A percentile compares a stretch with the other conserved stretches of the same genome.
phyloP scores from a whole-genome alignment of 225 moss, liverwort and hornwort species.

The Polytrichum formosum region DNA sequence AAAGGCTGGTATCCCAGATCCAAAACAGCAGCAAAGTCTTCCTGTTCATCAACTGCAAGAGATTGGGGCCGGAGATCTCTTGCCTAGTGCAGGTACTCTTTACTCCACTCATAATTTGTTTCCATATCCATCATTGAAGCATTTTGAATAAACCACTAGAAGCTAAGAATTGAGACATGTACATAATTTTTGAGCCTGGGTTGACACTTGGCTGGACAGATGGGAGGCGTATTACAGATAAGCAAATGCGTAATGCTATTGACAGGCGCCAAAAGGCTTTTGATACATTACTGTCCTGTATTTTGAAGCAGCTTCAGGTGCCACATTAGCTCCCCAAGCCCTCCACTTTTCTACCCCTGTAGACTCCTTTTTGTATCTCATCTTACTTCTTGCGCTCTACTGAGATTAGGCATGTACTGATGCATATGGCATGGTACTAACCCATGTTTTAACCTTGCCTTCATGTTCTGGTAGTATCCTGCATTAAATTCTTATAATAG shows the following conservation, averaged over 20 bases:
- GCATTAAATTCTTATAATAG: too few species aligned
- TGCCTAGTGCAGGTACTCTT: constrained; percentile 64
- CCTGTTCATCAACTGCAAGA: constrained; percentile 72
- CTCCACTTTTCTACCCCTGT: background rate
- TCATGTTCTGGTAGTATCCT: too few species aligned
- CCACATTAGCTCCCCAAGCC: background rate
- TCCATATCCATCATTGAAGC: background rate
- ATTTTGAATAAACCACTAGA: background rate
- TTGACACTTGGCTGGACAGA: constrained; percentile 38
- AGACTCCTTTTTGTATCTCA: background rate
- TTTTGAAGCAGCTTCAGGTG: constrained; percentile 68
- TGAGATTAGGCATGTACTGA: too few species aligned
- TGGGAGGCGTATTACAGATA: constrained; percentile 69
- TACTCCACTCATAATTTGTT: background rate
- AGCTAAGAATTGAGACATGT: background rate
- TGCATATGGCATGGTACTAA: too few species aligned
- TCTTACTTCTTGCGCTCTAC: background rate
- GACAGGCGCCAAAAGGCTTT: constrained; percentile 72
- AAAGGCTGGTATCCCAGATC: constrained; percentile 34
- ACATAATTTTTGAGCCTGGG: constrained; percentile 5
- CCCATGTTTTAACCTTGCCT: too few species aligned
- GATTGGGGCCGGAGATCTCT: constrained; percentile 68
- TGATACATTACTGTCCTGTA: constrained; percentile 29
- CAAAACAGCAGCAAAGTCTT: constrained; percentile 29
- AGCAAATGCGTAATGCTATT: constrained; percentile 59